Base-by-base conservation (phyloP, 1,139 yeast genomes). In the Arxiozyma bovina region DNA sequence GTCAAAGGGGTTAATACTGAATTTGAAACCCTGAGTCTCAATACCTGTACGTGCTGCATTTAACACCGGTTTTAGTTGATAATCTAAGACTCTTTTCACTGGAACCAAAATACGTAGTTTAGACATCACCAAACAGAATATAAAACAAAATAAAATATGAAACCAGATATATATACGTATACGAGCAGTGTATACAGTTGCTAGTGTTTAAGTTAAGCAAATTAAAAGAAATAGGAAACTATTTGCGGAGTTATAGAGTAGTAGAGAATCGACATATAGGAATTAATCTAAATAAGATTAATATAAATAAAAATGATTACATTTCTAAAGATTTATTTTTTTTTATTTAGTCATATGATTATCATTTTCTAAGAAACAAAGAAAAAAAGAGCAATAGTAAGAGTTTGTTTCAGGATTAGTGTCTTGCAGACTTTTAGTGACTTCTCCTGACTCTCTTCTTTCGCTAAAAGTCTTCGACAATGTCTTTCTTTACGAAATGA, bases 1-100 rank as follows among this genome's bases (percentile, higher is more conserved):
- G 73, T 96, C 94, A 73, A 93, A 93, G 54, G 99, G 99, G 71
- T 93, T 93, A 72, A 93, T 89, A 67, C 91, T 82, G 77, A 86
- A 90, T 74, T 91, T 91, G 63, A 89, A 90, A 55, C 97, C 97
- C 61, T 87, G 82, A 55, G 93, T 84, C 65, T 90, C 96, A 53
- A 93, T 84, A 4, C 94, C 96, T 15, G 90, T 85, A 56, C 82
- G 82, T 18, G 96, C 76, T 72, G 88, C 84, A 75, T 90, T 91
- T 72, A 93, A 87, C 65, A 97, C 81, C 50, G 99, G 99, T 72
- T 87, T 87, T 64, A 91, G 80, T 30, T 96, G 96, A 59, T 87
- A 87, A 72, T 93, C 99, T 67, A 93, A 86, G 54, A 91, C 98
- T 62, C 98, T 79, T 74, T 93, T 93, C 50, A 93, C 93, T 20